Evolutionary conservation across 2,329 filamentous ascomycete genomes (phyloP), one percentile per base, ranked within the genome.

Genomic region (Sclerotinia glacialis): DNA sequence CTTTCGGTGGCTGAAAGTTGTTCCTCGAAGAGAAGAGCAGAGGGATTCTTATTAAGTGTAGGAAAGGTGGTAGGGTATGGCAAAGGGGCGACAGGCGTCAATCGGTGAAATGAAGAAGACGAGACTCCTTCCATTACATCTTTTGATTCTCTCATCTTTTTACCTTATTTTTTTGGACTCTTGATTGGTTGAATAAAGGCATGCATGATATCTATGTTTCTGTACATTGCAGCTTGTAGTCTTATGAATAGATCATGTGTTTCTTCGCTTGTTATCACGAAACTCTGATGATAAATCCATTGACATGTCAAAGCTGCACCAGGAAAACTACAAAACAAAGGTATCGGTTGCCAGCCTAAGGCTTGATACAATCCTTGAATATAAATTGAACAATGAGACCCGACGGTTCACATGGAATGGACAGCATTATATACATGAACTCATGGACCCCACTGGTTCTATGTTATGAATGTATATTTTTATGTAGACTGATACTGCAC

Each of bases 191-290:
- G 61, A 70, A 60, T 60, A 60, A 61, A 65, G 34, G 47, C 42
- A 55, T 31, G 47, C 63, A 65, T 65, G 63, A 56, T 63, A 64
- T 67, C 64, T 65, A 64, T 56, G 49, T 71, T 69, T 70, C 67
- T 74, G 71, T 74, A 74, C 66, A 73, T 71, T 73, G 71, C 66
- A 70, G 67, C 47, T 72, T 72, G 71, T 74, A 73, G 68, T 70
- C 65, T 69, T 72, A 73, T 49, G 70, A 74, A 74, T 73, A 73
- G 70, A 74, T 64, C 71, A 67, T 74, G 69, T 70, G 69, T 68
- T 56, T 58, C 28, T 61, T 16, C 21, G 44, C 44, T n/a, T 7
- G 8, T 37, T 37, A 18, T 37, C 26, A 26, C 34, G 23, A 8
- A 37, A 61, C 21, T 50, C 44, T n/a, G 14, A 23, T 37, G 31